Percentiles rank a stretch among this genome's conserved stretches.
Conservation (phyloP, 495 filamentous ascomycete genomes). For the Tuber brumale region DNA sequence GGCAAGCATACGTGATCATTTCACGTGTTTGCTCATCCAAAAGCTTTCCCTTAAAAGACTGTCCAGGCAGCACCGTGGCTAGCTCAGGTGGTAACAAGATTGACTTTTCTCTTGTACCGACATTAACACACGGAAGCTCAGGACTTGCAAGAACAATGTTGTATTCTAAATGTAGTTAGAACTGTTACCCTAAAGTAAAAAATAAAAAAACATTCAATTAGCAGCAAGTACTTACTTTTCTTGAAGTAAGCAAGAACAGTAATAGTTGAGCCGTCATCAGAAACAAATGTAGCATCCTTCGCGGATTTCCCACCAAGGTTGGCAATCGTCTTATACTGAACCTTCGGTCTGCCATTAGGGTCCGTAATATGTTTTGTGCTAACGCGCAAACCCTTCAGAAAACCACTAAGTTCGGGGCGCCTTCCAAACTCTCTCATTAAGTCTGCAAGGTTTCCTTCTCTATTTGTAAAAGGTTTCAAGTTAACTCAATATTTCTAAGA, state of each 20-base stretch:
- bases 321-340: slow-evolving; percentile 41
- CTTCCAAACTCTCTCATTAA: slow-evolving; percentile 44
- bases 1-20: slow-evolving; percentile 37
- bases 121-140: slow-evolving; percentile 60
- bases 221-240: slow-evolving; percentile 44
- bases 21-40: slow-evolving; percentile 35
- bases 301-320: slow-evolving; percentile 24
- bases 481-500: slow-evolving; percentile 43
- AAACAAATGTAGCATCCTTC: slow-evolving; percentile 29
- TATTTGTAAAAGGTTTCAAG: slow-evolving; percentile 41
- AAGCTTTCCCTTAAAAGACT: slow-evolving; percentile 34
- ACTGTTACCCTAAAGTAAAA: slow-evolving; percentile 1
- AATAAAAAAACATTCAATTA: background rate
- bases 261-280: slow-evolving; percentile 39
- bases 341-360: slow-evolving; percentile 23
- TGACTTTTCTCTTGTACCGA: slow-evolving; percentile 54
- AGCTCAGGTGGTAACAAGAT: slow-evolving; percentile 47
- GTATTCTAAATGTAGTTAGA: slow-evolving; percentile 45
- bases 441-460: slow-evolving; percentile 46
- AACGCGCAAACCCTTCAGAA: slow-evolving; percentile 40
- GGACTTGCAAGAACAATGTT: slow-evolving; percentile 44
- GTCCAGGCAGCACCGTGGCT: slow-evolving; percentile 28
- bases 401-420: slow-evolving; percentile 48
- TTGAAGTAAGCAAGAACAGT: slow-evolving; percentile 52
- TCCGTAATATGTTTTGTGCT: slow-evolving; percentile 30